Evolutionary conservation across 345 rosid species (phyloP), one percentile per base, ranked within the genome.

Genomic region (Microcos paniculata): DNA sequence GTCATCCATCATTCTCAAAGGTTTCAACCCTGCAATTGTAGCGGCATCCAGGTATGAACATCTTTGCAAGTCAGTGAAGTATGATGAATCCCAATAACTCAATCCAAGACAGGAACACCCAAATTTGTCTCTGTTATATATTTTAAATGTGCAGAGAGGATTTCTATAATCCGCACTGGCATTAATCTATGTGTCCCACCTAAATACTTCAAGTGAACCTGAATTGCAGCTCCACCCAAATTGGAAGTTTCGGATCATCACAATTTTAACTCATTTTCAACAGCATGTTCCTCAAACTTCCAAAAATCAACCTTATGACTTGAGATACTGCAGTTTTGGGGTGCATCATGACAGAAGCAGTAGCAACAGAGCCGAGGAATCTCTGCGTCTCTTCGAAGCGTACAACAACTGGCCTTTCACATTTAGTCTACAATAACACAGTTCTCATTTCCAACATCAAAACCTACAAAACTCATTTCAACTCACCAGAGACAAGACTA

Each of bases 381-480:
- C 98, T 83, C 83, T 93, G 98, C 81, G 87, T 93, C 85, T 90
- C 98, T 19, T 91, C 90, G 49, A 93, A 93, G 1, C 90, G 90
- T 24, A 90, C 94, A 80, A 90, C 83, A 43, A 89, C 86, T 0
- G 92, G 97, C 0, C 90, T 89, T 74, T 87, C 97, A 94, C 6
- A 90, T 78, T 81, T 90, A 87, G 80, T 90, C 88, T 7, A 88
- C 97, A 78, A 91, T 88, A 49, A 91, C 94, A 80, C 97, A 91
- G 79, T 90, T 91, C 82, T 91, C 97, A 66, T 88, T 90, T 13
- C 94, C 94, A 79, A 91, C 84, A 78, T 91, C 97, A 76, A 91
- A 87, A 59, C 97, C 97, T 72, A 90, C 83, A 78, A 87, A 91
- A 81, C 91, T 86, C 97, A 91, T 90, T n/a, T n/a, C n/a, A n/a